These are phyloP conservation scores for Tilletia caries DNA, from an alignment of 1,284 basidiomycete species.

Conservation along the genomic window DNA sequence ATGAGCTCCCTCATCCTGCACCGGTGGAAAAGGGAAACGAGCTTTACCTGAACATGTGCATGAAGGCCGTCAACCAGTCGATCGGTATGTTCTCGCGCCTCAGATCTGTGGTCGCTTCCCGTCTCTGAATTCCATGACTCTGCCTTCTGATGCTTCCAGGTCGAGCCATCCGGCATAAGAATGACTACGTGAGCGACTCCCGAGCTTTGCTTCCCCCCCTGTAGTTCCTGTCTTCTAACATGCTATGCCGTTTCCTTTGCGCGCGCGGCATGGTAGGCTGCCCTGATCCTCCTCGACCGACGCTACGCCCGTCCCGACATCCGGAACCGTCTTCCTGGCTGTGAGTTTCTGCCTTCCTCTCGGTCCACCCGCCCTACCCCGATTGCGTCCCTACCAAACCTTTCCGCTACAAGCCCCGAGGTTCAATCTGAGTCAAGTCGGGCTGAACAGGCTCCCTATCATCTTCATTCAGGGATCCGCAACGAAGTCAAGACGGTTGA, in stretches of 20 bases:
- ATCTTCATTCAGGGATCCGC: constrained; percentile 17
- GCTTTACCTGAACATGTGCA: constrained; percentile 61
- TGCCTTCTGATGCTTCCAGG: not conserved
- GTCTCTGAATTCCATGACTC: not conserved
- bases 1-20: no score
- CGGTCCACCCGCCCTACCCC: no score
- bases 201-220: no score
- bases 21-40: constrained; percentile 32
- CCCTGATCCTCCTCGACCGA: constrained; percentile 45
- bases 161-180: constrained; percentile 48
- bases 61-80: constrained; percentile 94
- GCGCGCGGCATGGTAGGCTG: constrained; percentile 20
- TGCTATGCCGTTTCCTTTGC: no score
- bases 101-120: not conserved
- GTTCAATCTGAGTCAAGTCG: no score
- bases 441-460: no score
- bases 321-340: constrained; percentile 36
- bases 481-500: constrained; percentile 14
- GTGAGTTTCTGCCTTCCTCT: constrained; percentile 14
- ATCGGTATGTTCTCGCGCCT: constrained; percentile 66
- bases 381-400: no score
- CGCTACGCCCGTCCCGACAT: constrained; percentile 44
- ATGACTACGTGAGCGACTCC: constrained; percentile 31
- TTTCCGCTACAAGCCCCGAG: no score
- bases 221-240: no score